Percentiles rank a stretch among this genome's conserved stretches.
Evolutionary conservation across 2,329 filamentous ascomycete species (phyloP).

Genomic region (Aureobasidium uvarum): DNA sequence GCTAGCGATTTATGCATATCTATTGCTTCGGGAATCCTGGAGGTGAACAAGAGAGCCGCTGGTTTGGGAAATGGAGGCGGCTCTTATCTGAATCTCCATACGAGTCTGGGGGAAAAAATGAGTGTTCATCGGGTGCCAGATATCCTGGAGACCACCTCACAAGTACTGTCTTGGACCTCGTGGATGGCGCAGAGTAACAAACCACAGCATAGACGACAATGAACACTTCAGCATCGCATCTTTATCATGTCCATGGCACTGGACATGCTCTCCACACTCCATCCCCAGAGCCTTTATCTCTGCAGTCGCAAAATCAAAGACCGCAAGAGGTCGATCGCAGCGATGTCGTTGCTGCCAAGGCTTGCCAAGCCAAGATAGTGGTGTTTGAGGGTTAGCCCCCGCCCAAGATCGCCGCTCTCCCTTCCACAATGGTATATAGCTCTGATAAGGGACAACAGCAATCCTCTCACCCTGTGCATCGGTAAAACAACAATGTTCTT

Average conservation of each 20-base stretch:
- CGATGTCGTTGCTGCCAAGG: slow-evolving; percentile 3
- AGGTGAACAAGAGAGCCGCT: not conserved
- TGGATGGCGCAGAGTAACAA: not conserved
- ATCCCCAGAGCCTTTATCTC: slow-evolving; percentile 4
- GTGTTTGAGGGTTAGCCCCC: not conserved
- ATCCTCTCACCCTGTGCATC: not conserved
- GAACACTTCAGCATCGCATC: not conserved
- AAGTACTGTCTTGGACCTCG: too few relatives aligned
- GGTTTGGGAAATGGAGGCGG: not conserved
- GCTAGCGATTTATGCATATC: slow-evolving; percentile 8
- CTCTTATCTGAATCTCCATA: not conserved
- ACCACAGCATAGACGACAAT: not conserved
- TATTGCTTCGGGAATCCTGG: not conserved
- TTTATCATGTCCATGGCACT: not conserved
- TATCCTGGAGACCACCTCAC: not conserved
- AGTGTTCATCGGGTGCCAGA: not conserved
- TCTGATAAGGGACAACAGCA: not conserved
- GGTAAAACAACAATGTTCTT: not conserved
- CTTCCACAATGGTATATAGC: not conserved
- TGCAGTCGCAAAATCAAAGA: not conserved
- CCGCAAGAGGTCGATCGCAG: not conserved
- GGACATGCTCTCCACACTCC: not conserved
- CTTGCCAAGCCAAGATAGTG: not conserved
- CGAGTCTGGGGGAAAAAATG: not conserved
- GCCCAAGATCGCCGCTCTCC: not conserved